Evolutionary conservation across 75 land plant species (phyloP), one percentile per base, ranked within the genome.

Genomic region (Adiantum capillusveneris): DNA sequence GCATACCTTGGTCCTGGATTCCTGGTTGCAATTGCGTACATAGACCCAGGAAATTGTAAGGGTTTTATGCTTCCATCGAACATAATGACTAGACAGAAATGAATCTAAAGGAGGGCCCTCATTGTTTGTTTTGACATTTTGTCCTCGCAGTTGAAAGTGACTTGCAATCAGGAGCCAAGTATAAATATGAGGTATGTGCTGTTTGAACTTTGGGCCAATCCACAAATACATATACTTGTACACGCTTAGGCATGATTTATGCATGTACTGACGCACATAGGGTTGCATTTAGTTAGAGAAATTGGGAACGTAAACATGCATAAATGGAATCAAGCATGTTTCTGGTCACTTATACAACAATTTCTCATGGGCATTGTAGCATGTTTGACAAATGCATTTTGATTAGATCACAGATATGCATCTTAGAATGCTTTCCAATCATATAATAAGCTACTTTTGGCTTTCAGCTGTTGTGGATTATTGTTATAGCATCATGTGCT

Each of bases 31-130:
- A 86, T 89, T 51, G 98, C 98, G 17, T 93, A 93, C 68, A 83
- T 93, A 45, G 98, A 93, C 77, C 98, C 98, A 31, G 98, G 95
- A 29, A 93, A 93, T 49, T 85, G 98, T 92, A 79, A 75, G n/a
- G n/a, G 81, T 41, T 41, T 9, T 9, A 9, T 41, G 43, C 43
- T 9, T 9, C 43, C 9, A 41, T 9, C 41, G 11, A n/a, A 12
- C 7, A 37, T 24, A n/a, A 18, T 14, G 18, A 37, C 41, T n/a
- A 52, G 11, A 11, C 24, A 52, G n/a, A 7, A 24, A 11, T 52
- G 43, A 41, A 41, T 9, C 43, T 41, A 41, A 9, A 41, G 9
- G 9, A 14, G 9, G 12, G 9, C 43, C 9, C 14, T 14, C 14
- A 21, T 11, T 62, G 11, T 24, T 28, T 7, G 17, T n/a, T 66